These are phyloP conservation scores for Clarireedia hainanense DNA, from an alignment of 2,329 filamentous ascomycete genomes.

Conservation along the genomic window DNA sequence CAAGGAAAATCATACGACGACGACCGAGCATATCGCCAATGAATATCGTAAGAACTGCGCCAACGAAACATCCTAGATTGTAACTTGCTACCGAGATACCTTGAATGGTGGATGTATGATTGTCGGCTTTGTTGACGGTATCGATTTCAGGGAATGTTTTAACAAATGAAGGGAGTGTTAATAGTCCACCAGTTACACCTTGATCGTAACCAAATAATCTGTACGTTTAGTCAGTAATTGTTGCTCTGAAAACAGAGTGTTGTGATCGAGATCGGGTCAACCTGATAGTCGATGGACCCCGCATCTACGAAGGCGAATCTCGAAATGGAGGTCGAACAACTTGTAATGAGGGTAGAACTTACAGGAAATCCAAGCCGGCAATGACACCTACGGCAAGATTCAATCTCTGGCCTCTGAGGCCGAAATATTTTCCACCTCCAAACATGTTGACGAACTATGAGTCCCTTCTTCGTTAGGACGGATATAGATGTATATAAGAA, in stretches of 20 bases:
- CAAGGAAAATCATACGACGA: constrained; percentile 20
- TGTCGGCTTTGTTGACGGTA: constrained; percentile 2
- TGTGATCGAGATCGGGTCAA: not conserved
- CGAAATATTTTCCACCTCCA: constrained; percentile 43
- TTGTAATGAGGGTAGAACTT: constrained; percentile 29
- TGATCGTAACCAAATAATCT: constrained; percentile 41
- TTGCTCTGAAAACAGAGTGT: not conserved
- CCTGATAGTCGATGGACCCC: not conserved
- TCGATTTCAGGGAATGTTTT: constrained; percentile 10
- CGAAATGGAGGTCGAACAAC: not conserved
- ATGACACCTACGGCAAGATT: constrained; percentile 64
- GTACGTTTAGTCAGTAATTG: not conserved
- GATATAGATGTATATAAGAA: not conserved
- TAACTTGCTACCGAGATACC: constrained; percentile 23
- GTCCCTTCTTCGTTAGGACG: not conserved
- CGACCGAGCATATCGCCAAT: constrained; percentile 33
- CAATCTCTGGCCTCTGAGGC: constrained; percentile 56
- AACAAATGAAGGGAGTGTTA: constrained; percentile 27
- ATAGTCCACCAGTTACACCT: constrained; percentile 29
- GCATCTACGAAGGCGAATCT: too few species aligned
- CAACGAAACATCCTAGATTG: constrained; percentile 40
- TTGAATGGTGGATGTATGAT: constrained; percentile 6
- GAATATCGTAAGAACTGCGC: constrained; percentile 29
- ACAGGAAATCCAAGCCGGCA: constrained; percentile 65
- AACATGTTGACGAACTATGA: constrained; percentile 9